A percentile compares a stretch with the other conserved stretches of the same genome.
These are phyloP conservation scores for Catharanthus roseus DNA, from an alignment of 257 asterid species.

Conservation along the genomic window DNA sequence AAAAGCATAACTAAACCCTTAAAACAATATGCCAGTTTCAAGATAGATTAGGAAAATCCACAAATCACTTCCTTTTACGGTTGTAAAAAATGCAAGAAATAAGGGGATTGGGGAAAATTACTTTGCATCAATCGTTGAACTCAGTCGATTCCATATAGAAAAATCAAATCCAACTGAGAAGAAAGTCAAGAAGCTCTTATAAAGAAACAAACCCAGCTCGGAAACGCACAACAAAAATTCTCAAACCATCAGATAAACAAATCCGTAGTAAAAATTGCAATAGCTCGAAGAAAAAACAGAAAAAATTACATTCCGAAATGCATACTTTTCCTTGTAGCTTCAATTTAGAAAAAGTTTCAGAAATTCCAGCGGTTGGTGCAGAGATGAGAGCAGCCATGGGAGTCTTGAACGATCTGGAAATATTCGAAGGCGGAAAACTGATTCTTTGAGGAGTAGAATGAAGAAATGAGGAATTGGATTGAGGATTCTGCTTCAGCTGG, in stretches of 20 bases:
- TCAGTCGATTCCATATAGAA: neutral
- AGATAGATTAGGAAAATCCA: neutral
- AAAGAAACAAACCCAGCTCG: neutral
- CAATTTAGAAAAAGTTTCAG: conserved; percentile 62
- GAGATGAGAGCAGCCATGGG: conserved; percentile 50
- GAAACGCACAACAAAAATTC: neutral
- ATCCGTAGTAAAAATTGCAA: neutral
- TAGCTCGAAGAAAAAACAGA: neutral
- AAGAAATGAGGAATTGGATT: conserved; percentile 18
- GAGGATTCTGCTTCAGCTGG: conserved; percentile 27
- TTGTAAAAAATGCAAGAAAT: neutral
- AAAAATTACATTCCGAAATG: neutral
- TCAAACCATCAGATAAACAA: neutral
- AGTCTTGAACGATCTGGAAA: conserved; percentile 21
- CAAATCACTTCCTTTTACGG: neutral
- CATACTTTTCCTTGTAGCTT: conserved; percentile 62
- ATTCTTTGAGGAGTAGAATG: conserved; percentile 13
- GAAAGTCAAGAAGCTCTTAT: neutral
- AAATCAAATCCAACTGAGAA: neutral
- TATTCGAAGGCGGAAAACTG: conserved; percentile 16
- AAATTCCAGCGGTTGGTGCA: conserved; percentile 41
- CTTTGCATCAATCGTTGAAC: neutral
- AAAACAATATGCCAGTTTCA: neutral
- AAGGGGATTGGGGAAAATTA: neutral
- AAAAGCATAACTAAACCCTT: neutral